Conservation (phyloP, 495 filamentous ascomycete genomes). For the Clavariopsis aquatica region DNA sequence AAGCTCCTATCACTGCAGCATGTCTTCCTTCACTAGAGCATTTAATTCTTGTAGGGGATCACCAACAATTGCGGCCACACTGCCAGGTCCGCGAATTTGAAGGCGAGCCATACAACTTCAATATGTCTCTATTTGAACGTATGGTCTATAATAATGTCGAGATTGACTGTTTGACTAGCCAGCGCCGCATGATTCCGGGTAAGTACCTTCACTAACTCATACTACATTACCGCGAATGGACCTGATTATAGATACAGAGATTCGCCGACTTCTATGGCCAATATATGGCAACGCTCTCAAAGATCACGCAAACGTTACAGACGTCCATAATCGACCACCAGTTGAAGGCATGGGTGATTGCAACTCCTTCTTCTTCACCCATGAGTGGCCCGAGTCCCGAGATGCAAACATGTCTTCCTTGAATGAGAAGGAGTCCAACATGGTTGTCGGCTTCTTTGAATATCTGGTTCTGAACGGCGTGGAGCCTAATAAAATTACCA, state of each 20-base stretch:
- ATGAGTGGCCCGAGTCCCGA: slow-evolving; percentile 64
- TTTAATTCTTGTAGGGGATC: slow-evolving; percentile 74
- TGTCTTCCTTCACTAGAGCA: slow-evolving; percentile 71
- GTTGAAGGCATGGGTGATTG: slow-evolving; percentile 78
- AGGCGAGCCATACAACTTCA: slow-evolving; percentile 59
- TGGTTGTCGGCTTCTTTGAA: slow-evolving; percentile 71
- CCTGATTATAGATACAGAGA: too few species aligned
- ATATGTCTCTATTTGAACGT: slow-evolving; percentile 75
- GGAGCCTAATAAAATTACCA: slow-evolving; percentile 63
- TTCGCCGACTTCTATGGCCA: slow-evolving; percentile 61
- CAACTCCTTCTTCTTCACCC: slow-evolving; percentile 71
- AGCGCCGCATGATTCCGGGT: slow-evolving; percentile 76
- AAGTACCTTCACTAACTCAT: too few species aligned
- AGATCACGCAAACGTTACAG: slow-evolving; percentile 68
- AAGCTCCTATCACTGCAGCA: slow-evolving; percentile 63
- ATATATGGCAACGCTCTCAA: slow-evolving; percentile 66
- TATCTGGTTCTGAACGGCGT: slow-evolving; percentile 73
- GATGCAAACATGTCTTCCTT: slow-evolving; percentile 68
- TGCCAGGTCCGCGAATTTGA: slow-evolving; percentile 59
- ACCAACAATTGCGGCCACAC: slow-evolving; percentile 69
- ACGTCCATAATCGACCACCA: slow-evolving; percentile 51
- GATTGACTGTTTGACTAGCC: slow-evolving; percentile 60
- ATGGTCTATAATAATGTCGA: slow-evolving; percentile 68
- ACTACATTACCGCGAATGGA: too few species aligned
- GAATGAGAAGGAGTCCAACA: slow-evolving; percentile 74